phyloP scores from a whole-genome alignment of 331 rosid species.

The Cydonia oblonga region DNA sequence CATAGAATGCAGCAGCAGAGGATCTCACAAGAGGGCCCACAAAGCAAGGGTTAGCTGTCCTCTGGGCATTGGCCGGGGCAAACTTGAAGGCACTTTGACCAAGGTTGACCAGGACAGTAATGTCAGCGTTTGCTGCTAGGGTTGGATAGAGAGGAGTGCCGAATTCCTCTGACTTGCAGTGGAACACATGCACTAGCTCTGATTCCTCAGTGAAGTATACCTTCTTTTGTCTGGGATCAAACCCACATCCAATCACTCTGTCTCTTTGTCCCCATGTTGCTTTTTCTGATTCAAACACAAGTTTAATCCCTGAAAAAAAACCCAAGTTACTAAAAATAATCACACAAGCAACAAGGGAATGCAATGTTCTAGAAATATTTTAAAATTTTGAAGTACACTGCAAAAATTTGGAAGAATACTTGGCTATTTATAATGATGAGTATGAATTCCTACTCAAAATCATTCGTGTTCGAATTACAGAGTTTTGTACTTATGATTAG shows the following conservation, averaged over 20 bases:
- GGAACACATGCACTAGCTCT: slow-evolving; percentile 54
- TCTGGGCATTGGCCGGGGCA: slow-evolving; percentile 69
- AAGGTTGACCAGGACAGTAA: slow-evolving; percentile 53
- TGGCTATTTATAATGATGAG: too few species aligned
- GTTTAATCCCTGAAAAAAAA: slow-evolving; percentile 52
- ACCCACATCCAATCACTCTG: slow-evolving; percentile 86
- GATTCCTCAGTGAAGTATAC: slow-evolving; percentile 91
- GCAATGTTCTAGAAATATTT: background rate
- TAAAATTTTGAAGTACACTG: background rate
- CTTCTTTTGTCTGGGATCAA: slow-evolving; percentile 82
- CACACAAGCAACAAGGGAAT: too few species aligned
- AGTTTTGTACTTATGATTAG: too few species aligned
- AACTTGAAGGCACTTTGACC: slow-evolving; percentile 79
- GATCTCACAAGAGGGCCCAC: slow-evolving; percentile 46
- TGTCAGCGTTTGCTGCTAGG: slow-evolving; percentile 55
- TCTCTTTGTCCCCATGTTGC: slow-evolving; percentile 70
- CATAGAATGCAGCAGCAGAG: slow-evolving; percentile 37
- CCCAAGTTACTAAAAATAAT: background rate
- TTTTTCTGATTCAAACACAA: slow-evolving; percentile 61
- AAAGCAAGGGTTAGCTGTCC: slow-evolving; percentile 89
- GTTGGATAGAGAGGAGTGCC: slow-evolving; percentile 72
- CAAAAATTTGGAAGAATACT: too few species aligned
- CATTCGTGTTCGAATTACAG: too few species aligned
- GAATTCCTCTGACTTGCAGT: slow-evolving; percentile 66
- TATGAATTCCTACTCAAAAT: too few species aligned